Percentiles rank a stretch among this genome's conserved stretches.
These are phyloP conservation scores for Pseudogymnoascus sp. DNA, from an alignment of 2,329 filamentous ascomycete genomes.

Conservation along the genomic window DNA sequence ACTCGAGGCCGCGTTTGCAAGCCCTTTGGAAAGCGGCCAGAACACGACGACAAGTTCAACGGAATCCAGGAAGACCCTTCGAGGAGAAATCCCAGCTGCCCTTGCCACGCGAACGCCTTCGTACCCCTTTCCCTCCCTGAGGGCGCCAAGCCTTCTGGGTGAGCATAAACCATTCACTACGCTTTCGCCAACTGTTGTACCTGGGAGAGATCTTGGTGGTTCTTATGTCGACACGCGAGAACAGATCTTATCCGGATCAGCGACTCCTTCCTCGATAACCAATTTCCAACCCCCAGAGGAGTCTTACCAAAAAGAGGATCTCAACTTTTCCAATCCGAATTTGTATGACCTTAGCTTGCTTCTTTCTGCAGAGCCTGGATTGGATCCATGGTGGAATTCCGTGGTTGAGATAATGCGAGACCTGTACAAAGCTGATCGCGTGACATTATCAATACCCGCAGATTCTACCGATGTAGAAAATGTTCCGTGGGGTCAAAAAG, in stretches of 20 bases:
- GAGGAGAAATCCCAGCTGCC: conserved; percentile 51
- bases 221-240: conserved; percentile 41
- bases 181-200: conserved; percentile 51
- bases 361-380: conserved; percentile 73
- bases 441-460: conserved; percentile 78
- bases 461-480: conserved; percentile 93
- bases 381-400: conserved; percentile 88
- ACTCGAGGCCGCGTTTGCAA: conserved; percentile 33
- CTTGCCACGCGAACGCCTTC: conserved; percentile 61
- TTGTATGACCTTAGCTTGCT: conserved; percentile 78
- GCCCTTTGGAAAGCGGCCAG: conserved; percentile 25
- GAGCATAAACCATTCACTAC: conserved; percentile 53
- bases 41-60: conserved; percentile 58
- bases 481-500: conserved; percentile 95
- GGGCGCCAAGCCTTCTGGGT: conserved; percentile 41
- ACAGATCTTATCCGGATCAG: conserved; percentile 48
- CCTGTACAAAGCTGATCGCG: conserved; percentile 75
- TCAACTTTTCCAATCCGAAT: conserved; percentile 70
- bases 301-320: conserved; percentile 36
- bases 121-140: conserved; percentile 76
- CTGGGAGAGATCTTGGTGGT: conserved; percentile 25
- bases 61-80: conserved; percentile 61
- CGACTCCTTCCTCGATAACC: conserved; percentile 53
- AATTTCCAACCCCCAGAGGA: conserved; percentile 53
- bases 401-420: conserved; percentile 77